Percentiles rank a stretch among this genome's conserved stretches.
Conservation (phyloP, 1,284 basidiomycete genomes). For the Leccinum pachyderme region DNA sequence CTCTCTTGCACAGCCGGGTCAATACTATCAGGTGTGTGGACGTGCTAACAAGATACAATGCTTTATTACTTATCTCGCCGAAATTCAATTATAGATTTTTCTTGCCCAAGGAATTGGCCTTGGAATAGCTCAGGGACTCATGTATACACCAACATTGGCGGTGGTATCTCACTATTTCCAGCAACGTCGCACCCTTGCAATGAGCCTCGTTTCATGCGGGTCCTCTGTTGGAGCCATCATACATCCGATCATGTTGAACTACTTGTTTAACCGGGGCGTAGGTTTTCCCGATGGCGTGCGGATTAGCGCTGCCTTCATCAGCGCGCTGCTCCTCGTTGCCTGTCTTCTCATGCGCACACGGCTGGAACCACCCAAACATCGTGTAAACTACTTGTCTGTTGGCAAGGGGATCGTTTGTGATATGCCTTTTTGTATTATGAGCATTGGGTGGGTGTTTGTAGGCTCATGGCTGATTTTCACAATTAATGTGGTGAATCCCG, state of each 20-base stretch:
- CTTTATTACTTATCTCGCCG: background rate
- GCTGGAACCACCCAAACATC: constrained; percentile 18
- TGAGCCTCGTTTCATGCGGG: constrained; percentile 35
- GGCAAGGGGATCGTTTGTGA: constrained; percentile 19
- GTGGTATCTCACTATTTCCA: constrained; percentile 37
- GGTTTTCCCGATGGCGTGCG: constrained; percentile 33
- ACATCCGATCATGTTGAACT: constrained; percentile 42
- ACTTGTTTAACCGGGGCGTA: constrained; percentile 31
- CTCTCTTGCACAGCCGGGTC: constrained; percentile 24
- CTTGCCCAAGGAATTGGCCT: constrained; percentile 35
- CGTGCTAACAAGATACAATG: background rate
- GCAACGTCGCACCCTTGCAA: constrained; percentile 33
- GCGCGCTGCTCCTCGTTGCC: constrained; percentile 23
- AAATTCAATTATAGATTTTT: constrained; percentile 26
- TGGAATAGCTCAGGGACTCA: constrained; percentile 33
- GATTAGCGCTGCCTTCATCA: constrained; percentile 32
- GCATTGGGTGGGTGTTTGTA: constrained; percentile 20
- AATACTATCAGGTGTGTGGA: constrained; percentile 27
- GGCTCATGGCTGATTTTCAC: background rate
- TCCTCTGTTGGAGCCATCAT: constrained; percentile 35
- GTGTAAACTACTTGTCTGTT: constrained; percentile 20
- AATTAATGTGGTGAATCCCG: background rate
- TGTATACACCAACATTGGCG: constrained; percentile 32
- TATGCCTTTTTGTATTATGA: constrained; percentile 22
- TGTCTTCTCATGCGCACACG: constrained; percentile 34